A percentile compares a stretch with the other conserved stretches of the same genome.
phyloP scores from a whole-genome alignment of 805 yeast species.

The Wickerhamomyces subpelliculosus region DNA sequence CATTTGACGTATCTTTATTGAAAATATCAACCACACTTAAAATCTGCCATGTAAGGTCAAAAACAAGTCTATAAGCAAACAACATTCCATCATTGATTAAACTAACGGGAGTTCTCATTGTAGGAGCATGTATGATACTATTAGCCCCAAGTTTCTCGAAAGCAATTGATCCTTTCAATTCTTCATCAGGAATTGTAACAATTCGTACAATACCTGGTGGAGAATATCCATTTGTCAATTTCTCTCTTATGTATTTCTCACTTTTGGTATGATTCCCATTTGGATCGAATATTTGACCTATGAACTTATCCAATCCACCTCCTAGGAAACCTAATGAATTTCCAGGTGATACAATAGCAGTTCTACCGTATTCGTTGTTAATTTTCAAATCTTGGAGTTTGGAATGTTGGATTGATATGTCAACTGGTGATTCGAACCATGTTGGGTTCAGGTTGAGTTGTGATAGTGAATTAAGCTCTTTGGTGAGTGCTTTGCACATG shows the following conservation, averaged over 20 bases:
- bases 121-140: conserved; percentile 30
- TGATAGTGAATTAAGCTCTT: no score
- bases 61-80: conserved; percentile 20
- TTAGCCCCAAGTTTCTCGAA: conserved; percentile 23
- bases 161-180: conserved; percentile 20
- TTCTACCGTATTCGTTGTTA: background rate
- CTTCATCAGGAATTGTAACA: conserved; percentile 17
- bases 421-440: background rate
- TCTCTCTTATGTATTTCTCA: conserved; percentile 17
- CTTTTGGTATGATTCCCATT: conserved; percentile 12
- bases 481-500: no score
- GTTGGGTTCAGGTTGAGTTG: no score
- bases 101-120: conserved; percentile 32
- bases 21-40: conserved; percentile 15
- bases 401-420: background rate
- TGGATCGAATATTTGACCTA: conserved; percentile 23
- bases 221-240: conserved; percentile 22
- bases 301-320: conserved; percentile 32
- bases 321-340: conserved; percentile 33
- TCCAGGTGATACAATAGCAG: conserved; percentile 34
- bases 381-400: background rate
- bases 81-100: conserved; percentile 3
- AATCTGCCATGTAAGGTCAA: conserved; percentile 32
- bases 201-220: conserved; percentile 23
- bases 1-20: background rate